Base-by-base conservation (phyloP, 73 alveolate species). In the Paraurostyla sp. region DNA sequence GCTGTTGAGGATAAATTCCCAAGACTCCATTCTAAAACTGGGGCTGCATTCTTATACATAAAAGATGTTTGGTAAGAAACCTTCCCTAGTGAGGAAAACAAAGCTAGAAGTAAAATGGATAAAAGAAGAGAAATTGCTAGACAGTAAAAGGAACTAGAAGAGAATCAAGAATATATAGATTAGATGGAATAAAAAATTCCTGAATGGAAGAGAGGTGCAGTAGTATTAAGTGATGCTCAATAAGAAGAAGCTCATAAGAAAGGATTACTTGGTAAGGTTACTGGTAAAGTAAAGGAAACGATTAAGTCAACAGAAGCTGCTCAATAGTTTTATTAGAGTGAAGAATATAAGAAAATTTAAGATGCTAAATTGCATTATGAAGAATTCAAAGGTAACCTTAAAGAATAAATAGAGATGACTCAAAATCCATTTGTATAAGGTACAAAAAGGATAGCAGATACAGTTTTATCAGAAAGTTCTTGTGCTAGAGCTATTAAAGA, bases 161-260 rank as follows among this genome's bases (percentile, higher is more conserved):
- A 69, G 78, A 56, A 60, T 15, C 71, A 48, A 42, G 92, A 82
- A 41, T 76, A 90, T 33, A 52, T 62, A 0, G 89, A 40, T 1
- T 80, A 35, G 42, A 46, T 76, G 69, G 65, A 90, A 20, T 85
- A 52, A 29, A n/a, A 68, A n/a, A 83, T 90, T 33, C 95, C 95
- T 6, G 95, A 90, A 4, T 83, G 92, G 92, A 90, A 90, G 73
- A 65, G 87, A 52, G 90, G 90, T 32, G 92, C 92, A 4, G 80
- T 90, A 18, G 65, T 85, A 3, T 58, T 56, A 11, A 51, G 75
- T 16, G 95, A 90, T 29, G n/a, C n/a, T n/a, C 75, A 51, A 22
- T 42, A 80, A 33, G 84, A 49, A 23, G 69, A 85, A 54, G 95
- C 68, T n/a, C 76, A 63, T 50, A 71, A 83, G 54, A 32, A 56